Evolutionary conservation across 78 protist species (phyloP), one percentile per base, ranked within the genome.

Genomic region (Chrysochromulina parva): DNA sequence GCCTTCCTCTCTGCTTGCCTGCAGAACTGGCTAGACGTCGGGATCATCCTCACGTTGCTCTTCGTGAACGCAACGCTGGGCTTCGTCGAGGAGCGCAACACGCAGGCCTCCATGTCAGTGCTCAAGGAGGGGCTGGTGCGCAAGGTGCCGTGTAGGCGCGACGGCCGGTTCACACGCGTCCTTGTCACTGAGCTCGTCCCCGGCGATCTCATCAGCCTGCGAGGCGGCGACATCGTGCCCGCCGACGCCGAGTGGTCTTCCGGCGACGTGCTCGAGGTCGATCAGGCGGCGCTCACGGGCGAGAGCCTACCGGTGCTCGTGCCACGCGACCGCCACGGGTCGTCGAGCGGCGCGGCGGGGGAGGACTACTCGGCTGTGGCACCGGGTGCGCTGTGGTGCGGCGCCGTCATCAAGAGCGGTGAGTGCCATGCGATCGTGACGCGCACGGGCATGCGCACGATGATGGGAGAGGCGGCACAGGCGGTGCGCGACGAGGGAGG

Each of bases 21-120:
- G 28, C 38, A n/a, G 52, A 17, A 6, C 50, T 78, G 14, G 28
- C 5, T 78, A 2, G 85, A 78, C 85, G 7, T 78, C 14, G 4
- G 62, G 55, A 78, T 78, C 85, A 78, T 78, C 85, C n/a, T 52
- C 55, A 47, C 85, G 52, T 14, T 78, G 52, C 85, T 78, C 14
- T 2, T 78, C 28, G 19, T 17, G 50, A 78, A 78, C 14, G 85
- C 85, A 4, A 52, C 62, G 26, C 53, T 89, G 87, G 57, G 85
- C 28, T 89, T 89, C 59, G 38, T 58, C 55, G 88, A 97, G 92
- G 97, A 95, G 55, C 71, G 71, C 50, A 93, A 90, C 38, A 98
- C 98, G 7, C 97, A 96, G 80, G 89, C 93, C 69, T 97, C 99
- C 4, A 93, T 97, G 0, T 95, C 95, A 1, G 99, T 96, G 4